These are phyloP conservation scores for Chrysanthemum lavandulifolium DNA, from an alignment of 129 eudicot species.

Conservation along the genomic window DNA sequence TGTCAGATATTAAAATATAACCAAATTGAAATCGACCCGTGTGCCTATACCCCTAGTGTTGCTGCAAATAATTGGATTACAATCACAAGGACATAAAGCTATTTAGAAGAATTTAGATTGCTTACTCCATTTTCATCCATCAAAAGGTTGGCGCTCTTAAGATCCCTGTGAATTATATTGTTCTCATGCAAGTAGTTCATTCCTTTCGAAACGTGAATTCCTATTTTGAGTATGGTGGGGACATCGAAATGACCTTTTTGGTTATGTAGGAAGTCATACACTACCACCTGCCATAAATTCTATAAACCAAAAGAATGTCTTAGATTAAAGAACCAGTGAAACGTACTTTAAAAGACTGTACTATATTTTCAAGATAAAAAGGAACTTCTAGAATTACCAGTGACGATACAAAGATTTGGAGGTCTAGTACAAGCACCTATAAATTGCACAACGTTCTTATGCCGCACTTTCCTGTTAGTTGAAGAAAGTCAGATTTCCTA, in stretches of 20 bases:
- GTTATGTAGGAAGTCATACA: background rate
- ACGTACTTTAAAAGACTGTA: conserved; percentile 6
- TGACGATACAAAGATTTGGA: conserved; percentile 78
- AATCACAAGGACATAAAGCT: background rate
- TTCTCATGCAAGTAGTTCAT: background rate
- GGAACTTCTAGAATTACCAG: conserved; percentile 51
- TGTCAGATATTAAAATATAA: background rate
- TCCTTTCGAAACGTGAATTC: background rate
- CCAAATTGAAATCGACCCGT: background rate
- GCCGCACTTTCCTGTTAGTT: conserved; percentile 72
- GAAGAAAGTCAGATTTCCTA: conserved; percentile 20
- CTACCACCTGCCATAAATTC: conserved; percentile 96
- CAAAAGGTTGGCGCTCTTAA: conserved; percentile 88
- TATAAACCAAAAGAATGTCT: conserved; percentile 27
- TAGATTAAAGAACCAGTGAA: background rate
- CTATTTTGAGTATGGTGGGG: background rate
- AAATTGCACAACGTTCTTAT: conserved; percentile 83
- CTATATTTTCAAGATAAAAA: background rate
- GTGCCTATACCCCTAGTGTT: background rate
- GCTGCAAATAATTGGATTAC: background rate
- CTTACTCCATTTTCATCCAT: conserved; percentile 88
- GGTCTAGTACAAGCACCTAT: conserved; percentile 92
- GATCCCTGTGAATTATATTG: conserved; percentile 49
- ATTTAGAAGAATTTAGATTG: conserved; percentile 11
- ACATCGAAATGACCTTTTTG: background rate